A percentile compares a stretch with the other conserved stretches of the same genome.
Conservation (phyloP, 805 yeast genomes). For the Clavispora santaluciae region DNA sequence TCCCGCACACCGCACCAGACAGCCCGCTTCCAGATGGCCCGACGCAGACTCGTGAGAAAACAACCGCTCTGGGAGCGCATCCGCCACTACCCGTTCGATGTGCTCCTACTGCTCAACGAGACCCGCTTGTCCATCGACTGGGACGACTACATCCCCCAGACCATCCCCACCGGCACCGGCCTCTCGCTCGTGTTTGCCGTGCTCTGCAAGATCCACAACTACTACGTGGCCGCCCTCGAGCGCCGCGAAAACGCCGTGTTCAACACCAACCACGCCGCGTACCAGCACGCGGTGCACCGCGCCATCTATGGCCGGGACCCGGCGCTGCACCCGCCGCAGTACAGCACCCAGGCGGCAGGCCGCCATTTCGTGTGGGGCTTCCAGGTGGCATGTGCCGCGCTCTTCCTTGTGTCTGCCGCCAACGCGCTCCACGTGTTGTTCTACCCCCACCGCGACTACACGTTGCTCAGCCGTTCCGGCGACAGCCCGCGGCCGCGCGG, state of each 20-base stretch:
- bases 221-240: slow-evolving; percentile 18
- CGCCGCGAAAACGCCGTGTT: slow-evolving; percentile 30
- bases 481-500: slow-evolving; percentile 19
- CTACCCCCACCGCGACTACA: slow-evolving; percentile 24
- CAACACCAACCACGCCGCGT: slow-evolving; percentile 30
- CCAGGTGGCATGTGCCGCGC: slow-evolving; percentile 3
- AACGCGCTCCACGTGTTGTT: slow-evolving; percentile 14
- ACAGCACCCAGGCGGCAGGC: background rate
- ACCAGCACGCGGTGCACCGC: slow-evolving; percentile 24
- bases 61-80: slow-evolving; percentile 28
- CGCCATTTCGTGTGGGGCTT: slow-evolving; percentile 13
- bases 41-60: slow-evolving; percentile 19
- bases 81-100: slow-evolving; percentile 33
- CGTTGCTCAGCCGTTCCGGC: slow-evolving; percentile 25
- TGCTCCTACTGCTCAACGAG: slow-evolving; percentile 33
- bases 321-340: slow-evolving; percentile 6
- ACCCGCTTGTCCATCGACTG: slow-evolving; percentile 36
- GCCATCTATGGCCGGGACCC: slow-evolving; percentile 9
- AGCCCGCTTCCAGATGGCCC: slow-evolving; percentile 6
- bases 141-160: slow-evolving; percentile 32
- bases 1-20: background rate
- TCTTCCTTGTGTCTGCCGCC: slow-evolving; percentile 14
- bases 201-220: slow-evolving; percentile 22
- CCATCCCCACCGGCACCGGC: slow-evolving; percentile 27
- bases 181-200: slow-evolving; percentile 17